phyloP scores from a whole-genome alignment of 2,329 filamentous ascomycete species.

The Fusarium pininemorale region DNA sequence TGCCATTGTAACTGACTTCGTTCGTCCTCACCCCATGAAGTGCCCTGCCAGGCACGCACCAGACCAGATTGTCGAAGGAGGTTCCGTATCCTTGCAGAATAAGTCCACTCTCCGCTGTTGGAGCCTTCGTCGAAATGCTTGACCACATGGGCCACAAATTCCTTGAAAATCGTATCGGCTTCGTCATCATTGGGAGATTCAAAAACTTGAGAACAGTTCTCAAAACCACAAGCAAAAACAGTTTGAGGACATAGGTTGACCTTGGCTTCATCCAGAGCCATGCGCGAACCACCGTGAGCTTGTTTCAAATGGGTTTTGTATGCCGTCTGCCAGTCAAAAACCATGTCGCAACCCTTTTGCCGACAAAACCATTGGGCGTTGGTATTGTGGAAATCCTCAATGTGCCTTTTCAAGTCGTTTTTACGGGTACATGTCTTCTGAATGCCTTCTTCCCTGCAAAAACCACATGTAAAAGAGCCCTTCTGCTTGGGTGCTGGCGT shows the following conservation, averaged over 20 bases:
- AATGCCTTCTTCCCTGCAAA: conserved; percentile 55
- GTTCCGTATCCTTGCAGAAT: conserved; percentile 56
- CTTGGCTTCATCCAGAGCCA: conserved; percentile 54
- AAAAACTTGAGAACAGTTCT: conserved; percentile 55
- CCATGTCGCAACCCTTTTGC: conserved; percentile 54
- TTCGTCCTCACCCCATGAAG: conserved; percentile 48
- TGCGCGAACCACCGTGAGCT: conserved; percentile 53
- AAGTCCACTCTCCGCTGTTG: conserved; percentile 54
- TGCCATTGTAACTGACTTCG: conserved; percentile 51
- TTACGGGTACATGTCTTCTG: conserved; percentile 56
- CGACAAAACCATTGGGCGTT: conserved; percentile 58
- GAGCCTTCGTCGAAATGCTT: conserved; percentile 57
- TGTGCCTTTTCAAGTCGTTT: conserved; percentile 60
- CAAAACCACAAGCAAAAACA: conserved; percentile 60
- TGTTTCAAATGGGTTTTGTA: conserved; percentile 59
- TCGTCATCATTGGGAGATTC: conserved; percentile 54
- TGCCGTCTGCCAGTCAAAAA: conserved; percentile 59
- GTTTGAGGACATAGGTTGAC: conserved; percentile 56
- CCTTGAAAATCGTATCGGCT: conserved; percentile 51
- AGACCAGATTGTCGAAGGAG: conserved; percentile 53
- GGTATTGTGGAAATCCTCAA: conserved; percentile 58
- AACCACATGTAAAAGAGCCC: conserved; percentile 51
- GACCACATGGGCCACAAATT: conserved; percentile 58
- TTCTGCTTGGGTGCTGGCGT: conserved; percentile 49
- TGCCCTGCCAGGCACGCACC: conserved; percentile 50